These are phyloP conservation scores for Mycosarcoma maydis DNA, from an alignment of 1,284 basidiomycete species.

Conservation along the genomic window DNA sequence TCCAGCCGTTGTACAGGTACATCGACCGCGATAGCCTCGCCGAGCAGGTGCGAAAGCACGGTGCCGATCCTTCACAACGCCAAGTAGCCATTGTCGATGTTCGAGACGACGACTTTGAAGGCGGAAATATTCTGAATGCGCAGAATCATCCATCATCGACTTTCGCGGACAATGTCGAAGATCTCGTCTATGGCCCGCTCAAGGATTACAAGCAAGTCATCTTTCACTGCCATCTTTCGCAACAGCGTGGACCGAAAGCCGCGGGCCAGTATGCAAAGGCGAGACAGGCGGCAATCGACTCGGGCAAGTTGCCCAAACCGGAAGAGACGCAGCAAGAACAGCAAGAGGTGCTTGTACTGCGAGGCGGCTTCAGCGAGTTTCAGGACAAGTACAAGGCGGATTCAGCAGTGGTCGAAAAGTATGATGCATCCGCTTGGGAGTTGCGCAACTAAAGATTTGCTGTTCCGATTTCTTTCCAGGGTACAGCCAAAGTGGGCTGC, in stretches of 20 bases:
- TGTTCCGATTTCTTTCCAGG: no score
- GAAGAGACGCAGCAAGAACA: conserved; percentile 5
- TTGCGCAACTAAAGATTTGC: conserved; percentile 38
- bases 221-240: conserved; percentile 67
- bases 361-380: conserved; percentile 66
- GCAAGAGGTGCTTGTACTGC: conserved; percentile 65
- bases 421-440: conserved; percentile 59
- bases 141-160: conserved; percentile 56
- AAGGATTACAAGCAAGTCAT: conserved; percentile 61
- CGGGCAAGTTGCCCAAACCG: conserved; percentile 15
- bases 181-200: conserved; percentile 55
- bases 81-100: conserved; percentile 62
- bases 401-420: conserved; percentile 61
- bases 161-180: conserved; percentile 51
- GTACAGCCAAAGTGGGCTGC: no score
- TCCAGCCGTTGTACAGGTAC: conserved; percentile 51
- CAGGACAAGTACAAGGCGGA: conserved; percentile 64
- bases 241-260: conserved; percentile 66
- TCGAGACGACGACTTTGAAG: conserved; percentile 67
- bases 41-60: conserved; percentile 32
- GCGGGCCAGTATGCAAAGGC: conserved; percentile 66
- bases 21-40: conserved; percentile 55
- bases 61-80: conserved; percentile 16
- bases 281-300: conserved; percentile 32
- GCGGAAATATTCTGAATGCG: conserved; percentile 66